A percentile compares a stretch with the other conserved stretches of the same genome.
Evolutionary conservation across 192 early-diverging fungal genomes (phyloP).

Genomic region (Neocallimastix lanati): DNA sequence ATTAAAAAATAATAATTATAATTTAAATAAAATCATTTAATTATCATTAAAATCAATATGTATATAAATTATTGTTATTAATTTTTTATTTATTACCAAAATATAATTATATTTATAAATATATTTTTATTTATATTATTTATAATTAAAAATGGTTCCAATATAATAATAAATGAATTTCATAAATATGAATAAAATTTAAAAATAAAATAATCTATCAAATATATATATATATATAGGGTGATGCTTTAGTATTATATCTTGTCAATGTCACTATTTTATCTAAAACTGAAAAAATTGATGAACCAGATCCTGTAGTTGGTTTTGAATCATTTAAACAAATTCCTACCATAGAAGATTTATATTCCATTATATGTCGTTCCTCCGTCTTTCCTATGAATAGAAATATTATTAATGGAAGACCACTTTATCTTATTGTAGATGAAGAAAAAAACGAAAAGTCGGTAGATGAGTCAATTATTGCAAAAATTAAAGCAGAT

Average conservation of each 20-base stretch:
- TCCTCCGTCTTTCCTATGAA: not conserved
- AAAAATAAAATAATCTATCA: too few relatives aligned
- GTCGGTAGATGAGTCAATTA: not conserved
- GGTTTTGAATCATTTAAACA: not conserved
- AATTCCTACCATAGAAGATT: not conserved
- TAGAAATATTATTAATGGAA: not conserved
- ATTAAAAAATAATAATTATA: too few relatives aligned
- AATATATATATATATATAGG: not conserved
- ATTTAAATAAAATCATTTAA: too few relatives aligned
- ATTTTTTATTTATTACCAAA: too few relatives aligned
- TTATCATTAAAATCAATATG: too few relatives aligned
- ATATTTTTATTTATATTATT: too few relatives aligned
- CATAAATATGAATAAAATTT: too few relatives aligned
- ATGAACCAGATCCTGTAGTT: not conserved
- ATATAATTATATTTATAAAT: too few relatives aligned
- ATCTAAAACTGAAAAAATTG: not conserved
- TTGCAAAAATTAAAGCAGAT: not conserved
- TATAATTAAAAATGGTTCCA: too few relatives aligned
- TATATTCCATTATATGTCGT: not conserved
- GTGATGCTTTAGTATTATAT: not conserved
- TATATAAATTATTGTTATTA: too few relatives aligned
- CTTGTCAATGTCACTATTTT: not conserved
- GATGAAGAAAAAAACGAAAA: not conserved
- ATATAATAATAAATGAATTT: too few relatives aligned
- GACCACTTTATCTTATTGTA: not conserved